Conservation (phyloP, 1,139 yeast genomes). For the Magnusiomyces magnusii region DNA sequence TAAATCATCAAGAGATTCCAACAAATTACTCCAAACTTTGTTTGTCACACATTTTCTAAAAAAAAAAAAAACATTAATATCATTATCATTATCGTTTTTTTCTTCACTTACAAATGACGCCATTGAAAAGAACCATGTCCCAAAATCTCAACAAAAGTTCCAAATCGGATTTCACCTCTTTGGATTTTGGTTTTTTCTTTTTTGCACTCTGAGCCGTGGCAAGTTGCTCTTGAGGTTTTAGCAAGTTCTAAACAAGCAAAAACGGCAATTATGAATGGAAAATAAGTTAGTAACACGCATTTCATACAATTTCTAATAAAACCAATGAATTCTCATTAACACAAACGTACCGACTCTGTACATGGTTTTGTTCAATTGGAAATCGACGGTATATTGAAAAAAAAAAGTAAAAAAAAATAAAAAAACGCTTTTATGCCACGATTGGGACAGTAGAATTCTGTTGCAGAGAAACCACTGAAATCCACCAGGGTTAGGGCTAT, state of each 20-base stretch:
- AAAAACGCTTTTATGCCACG: no score
- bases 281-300: no score
- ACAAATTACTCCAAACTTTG: not conserved
- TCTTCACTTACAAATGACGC: not conserved
- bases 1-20: not conserved
- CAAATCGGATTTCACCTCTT: constrained; percentile 1
- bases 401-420: no score
- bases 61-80: not conserved
- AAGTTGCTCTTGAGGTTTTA: not conserved
- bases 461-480: no score
- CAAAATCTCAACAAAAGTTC: not conserved
- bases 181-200: not conserved
- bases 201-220: not conserved
- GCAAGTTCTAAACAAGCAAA: not conserved
- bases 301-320: no score
- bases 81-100: not conserved
- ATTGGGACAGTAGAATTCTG: no score
- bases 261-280: no score
- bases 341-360: no score
- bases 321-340: no score
- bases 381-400: no score
- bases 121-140: constrained; percentile 5
- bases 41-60: constrained; percentile 1
- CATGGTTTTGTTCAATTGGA: no score
- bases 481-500: not conserved